Evolutionary conservation across 2,329 filamentous ascomycete species (phyloP).

Genomic region (Ceratocystiopsis minuta): DNA sequence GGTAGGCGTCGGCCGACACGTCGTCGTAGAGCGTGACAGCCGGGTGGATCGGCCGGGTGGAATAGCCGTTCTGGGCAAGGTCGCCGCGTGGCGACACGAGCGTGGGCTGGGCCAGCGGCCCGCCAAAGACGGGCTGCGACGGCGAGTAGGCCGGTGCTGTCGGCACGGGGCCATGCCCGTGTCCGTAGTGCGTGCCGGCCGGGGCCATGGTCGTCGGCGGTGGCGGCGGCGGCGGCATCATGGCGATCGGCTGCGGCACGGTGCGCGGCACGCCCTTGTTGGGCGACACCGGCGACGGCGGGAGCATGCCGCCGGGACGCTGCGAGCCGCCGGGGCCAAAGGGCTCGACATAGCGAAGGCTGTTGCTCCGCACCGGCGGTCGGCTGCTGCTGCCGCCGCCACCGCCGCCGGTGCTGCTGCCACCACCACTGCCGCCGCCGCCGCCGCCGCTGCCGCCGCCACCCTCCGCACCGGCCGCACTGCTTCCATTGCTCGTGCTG

Average conservation of each 20-base stretch:
- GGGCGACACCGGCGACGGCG: not conserved
- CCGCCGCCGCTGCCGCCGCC: slow-evolving; percentile 13
- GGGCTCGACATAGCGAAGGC: not conserved
- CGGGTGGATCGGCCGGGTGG: not conserved
- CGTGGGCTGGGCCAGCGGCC: not conserved
- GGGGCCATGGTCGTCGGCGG: not conserved
- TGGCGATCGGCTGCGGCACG: no score
- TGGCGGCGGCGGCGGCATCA: not conserved
- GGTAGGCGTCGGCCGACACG: not conserved
- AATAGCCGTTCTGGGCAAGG: not conserved
- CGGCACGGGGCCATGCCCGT: no score
- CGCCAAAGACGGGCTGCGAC: not conserved
- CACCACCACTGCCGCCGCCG: slow-evolving; percentile 12
- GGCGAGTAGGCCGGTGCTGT: no score
- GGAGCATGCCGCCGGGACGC: not conserved
- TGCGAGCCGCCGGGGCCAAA: not conserved
- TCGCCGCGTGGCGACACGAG: not conserved
- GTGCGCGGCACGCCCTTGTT: not conserved
- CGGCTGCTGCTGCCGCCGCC: not conserved
- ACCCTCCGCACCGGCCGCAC: slow-evolving; percentile 3
- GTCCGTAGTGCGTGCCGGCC: no score
- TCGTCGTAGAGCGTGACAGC: not conserved
- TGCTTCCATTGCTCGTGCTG: slow-evolving; percentile 11
- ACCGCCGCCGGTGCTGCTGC: slow-evolving; percentile 1
- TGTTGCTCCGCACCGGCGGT: no score